These are phyloP conservation scores for Antarctomyces pellizariae DNA, from an alignment of 495 filamentous ascomycete species.

Conservation along the genomic window DNA sequence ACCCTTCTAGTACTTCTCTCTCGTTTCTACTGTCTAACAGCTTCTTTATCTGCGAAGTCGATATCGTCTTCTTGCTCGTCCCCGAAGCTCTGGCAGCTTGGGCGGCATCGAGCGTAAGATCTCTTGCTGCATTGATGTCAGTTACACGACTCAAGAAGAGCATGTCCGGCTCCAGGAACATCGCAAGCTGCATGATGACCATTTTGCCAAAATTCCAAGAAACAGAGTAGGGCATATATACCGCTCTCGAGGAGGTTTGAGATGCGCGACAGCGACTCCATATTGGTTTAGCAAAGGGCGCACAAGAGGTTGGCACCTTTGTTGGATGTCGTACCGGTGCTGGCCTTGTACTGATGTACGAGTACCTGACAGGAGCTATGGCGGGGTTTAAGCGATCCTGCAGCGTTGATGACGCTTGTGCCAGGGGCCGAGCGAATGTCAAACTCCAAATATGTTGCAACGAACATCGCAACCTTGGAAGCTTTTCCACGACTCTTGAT, in stretches of 20 bases:
- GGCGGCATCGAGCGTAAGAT: conserved; percentile 91
- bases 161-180: background rate
- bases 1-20: conserved; percentile 73
- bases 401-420: conserved; percentile 4
- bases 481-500: too few species aligned
- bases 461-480: too few species aligned
- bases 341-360: too few species aligned
- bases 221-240: conserved; percentile 16
- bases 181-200: background rate
- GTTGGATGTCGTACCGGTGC: too few species aligned
- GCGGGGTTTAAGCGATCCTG: conserved; percentile 1
- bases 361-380: too few species aligned
- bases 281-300: conserved; percentile 13
- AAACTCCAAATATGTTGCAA: background rate
- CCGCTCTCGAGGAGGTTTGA: conserved; percentile 83
- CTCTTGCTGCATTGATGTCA: conserved; percentile 39
- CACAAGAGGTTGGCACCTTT: background rate
- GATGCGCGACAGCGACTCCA: conserved; percentile 95
- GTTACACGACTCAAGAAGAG: conserved; percentile 4
- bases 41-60: conserved; percentile 56
- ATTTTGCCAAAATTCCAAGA: conserved; percentile 1
- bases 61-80: conserved; percentile 22
- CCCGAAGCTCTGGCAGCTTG: conserved; percentile 39
- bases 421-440: conserved; percentile 8
- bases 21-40: conserved; percentile 87